Evolutionary conservation across 2,329 filamentous ascomycete genomes (phyloP).

Genomic region (Colletotrichum tropicicola): DNA sequence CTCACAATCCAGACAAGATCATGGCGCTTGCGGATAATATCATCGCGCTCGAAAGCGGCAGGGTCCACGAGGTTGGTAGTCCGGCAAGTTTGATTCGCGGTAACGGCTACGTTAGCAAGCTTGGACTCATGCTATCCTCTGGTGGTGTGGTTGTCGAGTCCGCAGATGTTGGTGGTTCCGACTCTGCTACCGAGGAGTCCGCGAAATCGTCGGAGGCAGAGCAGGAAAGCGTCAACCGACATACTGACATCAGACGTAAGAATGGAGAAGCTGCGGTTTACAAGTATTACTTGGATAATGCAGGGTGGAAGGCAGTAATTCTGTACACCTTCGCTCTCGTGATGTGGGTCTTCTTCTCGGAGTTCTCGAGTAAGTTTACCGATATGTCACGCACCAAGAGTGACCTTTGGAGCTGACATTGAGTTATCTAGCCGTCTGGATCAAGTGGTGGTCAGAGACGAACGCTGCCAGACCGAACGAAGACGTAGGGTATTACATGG

Average conservation of each 20-base stretch:
- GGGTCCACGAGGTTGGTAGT: neutral
- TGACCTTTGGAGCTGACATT: neutral
- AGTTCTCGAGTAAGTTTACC: slow-evolving; percentile 21
- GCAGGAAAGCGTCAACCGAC: neutral
- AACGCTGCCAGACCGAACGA: neutral
- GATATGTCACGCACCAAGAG: neutral
- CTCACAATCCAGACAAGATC: neutral
- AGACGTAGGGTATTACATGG: slow-evolving; percentile 5
- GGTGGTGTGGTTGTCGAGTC: neutral
- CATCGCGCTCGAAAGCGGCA: neutral
- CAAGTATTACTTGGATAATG: slow-evolving; percentile 8
- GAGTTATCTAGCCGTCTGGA: slow-evolving; percentile 2
- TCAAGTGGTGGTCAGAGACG: slow-evolving; percentile 24
- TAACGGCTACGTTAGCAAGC: slow-evolving; percentile 1
- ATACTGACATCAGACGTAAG: slow-evolving; percentile 3
- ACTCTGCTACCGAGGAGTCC: neutral
- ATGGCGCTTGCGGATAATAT: slow-evolving; percentile 8
- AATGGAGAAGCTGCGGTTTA: slow-evolving; percentile 22
- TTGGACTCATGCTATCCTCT: neutral
- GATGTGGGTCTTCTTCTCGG: slow-evolving; percentile 12
- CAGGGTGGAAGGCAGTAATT: slow-evolving; percentile 1
- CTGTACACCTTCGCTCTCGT: neutral
- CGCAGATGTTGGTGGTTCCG: neutral
- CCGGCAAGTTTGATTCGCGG: neutral
- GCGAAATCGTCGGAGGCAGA: neutral